Evolutionary conservation across 2,329 filamentous ascomycete genomes (phyloP), one percentile per base, ranked within the genome.

Genomic region (Fusarium poae): DNA sequence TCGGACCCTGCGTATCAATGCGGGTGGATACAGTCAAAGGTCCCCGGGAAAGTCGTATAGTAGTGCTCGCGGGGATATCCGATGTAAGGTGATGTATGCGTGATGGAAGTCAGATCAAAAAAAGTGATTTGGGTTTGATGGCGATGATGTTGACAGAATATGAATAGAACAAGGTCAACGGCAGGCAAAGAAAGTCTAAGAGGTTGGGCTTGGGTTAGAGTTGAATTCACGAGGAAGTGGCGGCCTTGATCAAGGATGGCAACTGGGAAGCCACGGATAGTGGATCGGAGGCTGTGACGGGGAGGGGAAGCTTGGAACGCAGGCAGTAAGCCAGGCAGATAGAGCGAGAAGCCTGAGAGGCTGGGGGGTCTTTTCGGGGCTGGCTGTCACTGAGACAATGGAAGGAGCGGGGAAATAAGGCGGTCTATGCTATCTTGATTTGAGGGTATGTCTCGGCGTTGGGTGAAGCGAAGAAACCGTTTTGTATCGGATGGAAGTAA

Each of bases 1-100:
- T 55, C 43, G 58, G 63, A 70, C 69, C 62, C 68, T 65, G 72
- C 39, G 57, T 70, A 58, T 70, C 63, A 65, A 73, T 71, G 72
- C 68, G 61, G 58, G 72, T 74, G 72, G 72, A 71, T 59, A 72
- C 54, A 53, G 53, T 9, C 39, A 60, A 70, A 39, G 63, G 51
- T 54, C 63, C 66, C 51, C 70, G 40, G 37, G 29, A 53, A 46
- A 52, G 45, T 56, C 45, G 43, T 42, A 62, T 56, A 63, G 37
- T 44, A 55, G 54, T 49, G 30, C 27, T 62, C 34, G 67, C 59
- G 63, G 67, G 67, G 67, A 51, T 58, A 70, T 53, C 62, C 63
- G 67, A 57, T 49, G 44, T 48, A 62, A 57, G 43, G 39, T 55
- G 51, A 59, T 67, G 62, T 40, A 62, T 39, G 29, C 42, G 62